Percentiles rank a stretch among this genome's conserved stretches.
Conservation (phyloP, 148 eudicot genomes). For the Camellia sinensis region DNA sequence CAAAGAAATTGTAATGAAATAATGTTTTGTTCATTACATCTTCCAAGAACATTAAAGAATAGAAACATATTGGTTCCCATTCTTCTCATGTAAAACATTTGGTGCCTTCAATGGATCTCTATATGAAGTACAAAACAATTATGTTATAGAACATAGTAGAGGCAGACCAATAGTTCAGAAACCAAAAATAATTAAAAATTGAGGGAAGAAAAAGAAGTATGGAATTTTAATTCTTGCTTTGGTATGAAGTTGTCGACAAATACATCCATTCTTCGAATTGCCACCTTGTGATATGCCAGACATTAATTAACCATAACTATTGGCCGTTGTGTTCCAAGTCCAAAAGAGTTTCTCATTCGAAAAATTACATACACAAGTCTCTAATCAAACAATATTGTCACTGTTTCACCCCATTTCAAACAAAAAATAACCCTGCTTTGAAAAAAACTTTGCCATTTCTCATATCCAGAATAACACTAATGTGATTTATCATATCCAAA, state of each 20-base stretch:
- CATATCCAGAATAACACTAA: too few relatives aligned
- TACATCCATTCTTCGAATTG: not conserved
- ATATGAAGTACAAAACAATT: too few relatives aligned
- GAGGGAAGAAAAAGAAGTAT: not conserved
- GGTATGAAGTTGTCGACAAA: not conserved
- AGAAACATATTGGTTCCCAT: too few relatives aligned
- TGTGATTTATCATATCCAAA: too few relatives aligned
- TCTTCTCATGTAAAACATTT: too few relatives aligned
- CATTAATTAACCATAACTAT: too few relatives aligned
- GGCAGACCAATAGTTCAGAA: not conserved
- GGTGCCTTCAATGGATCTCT: too few relatives aligned
- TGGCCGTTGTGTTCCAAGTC: slow-evolving; percentile 1
- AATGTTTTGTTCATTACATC: too few relatives aligned
- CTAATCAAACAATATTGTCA: not conserved
- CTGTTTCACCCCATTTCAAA: not conserved
- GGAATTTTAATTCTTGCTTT: not conserved
- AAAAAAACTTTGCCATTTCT: too few relatives aligned
- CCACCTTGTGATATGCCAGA: not conserved
- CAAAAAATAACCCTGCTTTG: not conserved
- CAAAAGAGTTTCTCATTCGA: not conserved
- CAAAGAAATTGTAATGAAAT: too few relatives aligned
- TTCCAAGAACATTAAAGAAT: too few relatives aligned
- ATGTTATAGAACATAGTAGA: not conserved
- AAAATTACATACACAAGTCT: not conserved
- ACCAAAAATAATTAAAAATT: not conserved